phyloP scores from a whole-genome alignment of 176 grass and related monocot species.

The Leersia perrieri region DNA sequence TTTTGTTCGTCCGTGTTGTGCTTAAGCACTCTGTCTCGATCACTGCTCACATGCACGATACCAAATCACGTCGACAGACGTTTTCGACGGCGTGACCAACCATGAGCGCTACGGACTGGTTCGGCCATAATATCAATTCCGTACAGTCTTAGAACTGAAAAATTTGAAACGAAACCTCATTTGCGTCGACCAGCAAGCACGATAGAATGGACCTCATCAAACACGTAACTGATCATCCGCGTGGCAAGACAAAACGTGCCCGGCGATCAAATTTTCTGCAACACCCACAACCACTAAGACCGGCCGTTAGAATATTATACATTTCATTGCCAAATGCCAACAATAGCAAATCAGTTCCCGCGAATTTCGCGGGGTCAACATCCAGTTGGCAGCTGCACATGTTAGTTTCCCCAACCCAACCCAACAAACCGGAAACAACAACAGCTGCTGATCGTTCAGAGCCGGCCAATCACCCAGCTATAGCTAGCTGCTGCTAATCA shows the following conservation, averaged over 20 bases:
- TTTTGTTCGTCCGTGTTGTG: not conserved
- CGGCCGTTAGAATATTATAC: not conserved
- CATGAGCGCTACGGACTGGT: not conserved
- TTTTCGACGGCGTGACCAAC: not conserved
- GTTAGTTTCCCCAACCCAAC: not conserved
- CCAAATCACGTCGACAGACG: not conserved
- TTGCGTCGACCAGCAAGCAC: not conserved
- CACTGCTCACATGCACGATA: not conserved
- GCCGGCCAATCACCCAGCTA: not conserved
- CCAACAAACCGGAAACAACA: not conserved
- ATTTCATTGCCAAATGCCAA: not conserved
- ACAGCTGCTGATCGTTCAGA: not conserved
- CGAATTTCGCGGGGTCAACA: not conserved
- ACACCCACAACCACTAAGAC: not conserved
- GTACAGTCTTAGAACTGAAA: not conserved
- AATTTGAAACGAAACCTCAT: not conserved
- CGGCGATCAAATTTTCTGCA: not conserved
- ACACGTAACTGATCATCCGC: not conserved
- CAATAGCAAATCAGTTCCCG: not conserved
- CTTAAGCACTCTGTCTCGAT: not conserved
- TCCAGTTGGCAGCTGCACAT: not conserved
- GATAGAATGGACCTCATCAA: not conserved
- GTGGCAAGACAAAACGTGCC: not conserved
- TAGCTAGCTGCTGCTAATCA: constrained; percentile 18
- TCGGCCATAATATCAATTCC: not conserved